Base-by-base conservation (phyloP, 208 protist genomes). In the Leishmania guyanensis region DNA sequence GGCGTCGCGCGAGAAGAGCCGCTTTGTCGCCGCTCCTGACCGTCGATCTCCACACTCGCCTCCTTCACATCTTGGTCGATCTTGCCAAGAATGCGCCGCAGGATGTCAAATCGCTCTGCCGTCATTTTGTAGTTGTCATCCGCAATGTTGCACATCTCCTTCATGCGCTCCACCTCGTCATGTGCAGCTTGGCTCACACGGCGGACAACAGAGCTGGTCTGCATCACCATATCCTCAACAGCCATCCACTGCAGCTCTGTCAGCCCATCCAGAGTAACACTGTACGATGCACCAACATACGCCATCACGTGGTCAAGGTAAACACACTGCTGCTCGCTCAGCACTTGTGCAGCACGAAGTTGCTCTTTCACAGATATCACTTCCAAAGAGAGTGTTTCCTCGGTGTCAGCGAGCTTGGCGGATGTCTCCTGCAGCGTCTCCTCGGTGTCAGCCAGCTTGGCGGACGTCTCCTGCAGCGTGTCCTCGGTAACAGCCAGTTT, bases 51-150 rank as follows among this genome's bases (percentile, higher is more conserved):
- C 26, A 77, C 77, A 5, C 51, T 85, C 39, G 88, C 88, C 76
- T 86, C 58, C 88, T 91, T 91, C 75, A 91, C 85, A 50, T 91
- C 88, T 62, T 89, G 70, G 69, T 91, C 88, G 75, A 91, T 89
- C 82, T 89, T 89, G 50, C 85, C 83, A 10, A 91, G 84, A 39
- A 91, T 81, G 22, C 75, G 66, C 3, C 85, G 83, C 82, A 92
- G 79, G 53, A 87, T 68, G 48, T 88, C 65, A 14, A 87, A 89
- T 33, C 88, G 80, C 29, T 84, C 60, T 29, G 75, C 81, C 36
- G 77, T 83, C 77, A 90, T 88, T 5, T 84, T 75, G 5, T 89
- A 87, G 48, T 91, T 81, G 9, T 72, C 83, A 36, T 88, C 86
- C 43, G 81, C 84, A 48, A 84, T 39, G 43, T 88, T 64, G 74